Base-by-base conservation (phyloP, 2,329 filamentous ascomycete species). In the Biscogniauxia marginata region DNA sequence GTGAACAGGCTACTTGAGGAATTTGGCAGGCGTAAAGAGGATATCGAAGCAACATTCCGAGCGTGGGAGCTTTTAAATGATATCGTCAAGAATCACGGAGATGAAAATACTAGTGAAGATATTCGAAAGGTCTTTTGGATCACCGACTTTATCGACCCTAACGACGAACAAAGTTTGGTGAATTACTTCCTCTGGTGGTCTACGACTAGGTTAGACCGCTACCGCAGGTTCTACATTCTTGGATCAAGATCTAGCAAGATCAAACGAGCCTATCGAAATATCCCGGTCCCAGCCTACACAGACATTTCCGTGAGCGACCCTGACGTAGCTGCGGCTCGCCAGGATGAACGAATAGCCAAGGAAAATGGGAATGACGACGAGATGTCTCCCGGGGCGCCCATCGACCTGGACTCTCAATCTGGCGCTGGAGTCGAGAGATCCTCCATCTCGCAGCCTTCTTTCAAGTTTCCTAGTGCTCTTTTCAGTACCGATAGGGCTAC, bases 151-250 rank as follows among this genome's bases (percentile, higher is more conserved):
- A 81, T 87, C 47, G 78, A 85, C 54, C 74, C 77, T 0, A 81
- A 83, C 53, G 84, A 87, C 58, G 85, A 88, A 64, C 81, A 85
- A 64, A 84, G 80, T 55, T 71, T 88, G 23, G 77, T 87, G 8
- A 83, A 85, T 59, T 86, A 82, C 80, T 87, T 86, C 66, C 83
- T 80, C 1, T 81, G 75, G 68, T 87, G 84, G 84, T 74, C 82
- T 0, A 71, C 75, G 25, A 57, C 68, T 54, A 77, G 79, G 24
- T 64, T 83, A 34, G 78, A 84, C 55, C 70, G 71, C 44, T 83
- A 78, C 63, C 78, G 83, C 25, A 79, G 76, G 39, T 86, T 87
- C 61, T 71, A 74, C 18, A 79, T 87, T 2, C 53, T 87, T 4
- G 84, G 84, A 3, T 82, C 82, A 0, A 59, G 64, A 60, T 43